Evolutionary conservation across 2,329 filamentous ascomycete species (phyloP).

Genomic region (Cladophialophora exuberans): DNA sequence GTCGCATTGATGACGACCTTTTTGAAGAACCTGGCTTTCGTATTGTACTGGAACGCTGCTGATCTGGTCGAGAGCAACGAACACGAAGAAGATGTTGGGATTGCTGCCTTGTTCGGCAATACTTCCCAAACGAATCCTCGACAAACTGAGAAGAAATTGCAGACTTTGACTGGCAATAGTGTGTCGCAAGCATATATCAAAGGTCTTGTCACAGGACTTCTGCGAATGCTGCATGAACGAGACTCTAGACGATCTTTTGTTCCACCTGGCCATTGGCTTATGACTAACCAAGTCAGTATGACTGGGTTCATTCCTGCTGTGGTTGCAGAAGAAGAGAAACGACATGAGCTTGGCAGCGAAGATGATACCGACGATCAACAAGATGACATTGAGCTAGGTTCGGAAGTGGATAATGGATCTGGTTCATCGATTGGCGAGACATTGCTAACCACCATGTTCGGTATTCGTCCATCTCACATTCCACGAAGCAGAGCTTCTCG

Average conservation of each 20-base stretch:
- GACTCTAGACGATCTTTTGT: conserved; percentile 88
- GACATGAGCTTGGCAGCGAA: conserved; percentile 69
- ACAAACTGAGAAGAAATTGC: conserved; percentile 43
- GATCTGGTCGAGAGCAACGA: conserved; percentile 58
- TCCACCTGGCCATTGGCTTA: conserved; percentile 85
- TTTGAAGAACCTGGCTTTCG: conserved; percentile 87
- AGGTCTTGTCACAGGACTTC: conserved; percentile 74
- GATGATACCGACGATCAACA: conserved; percentile 60
- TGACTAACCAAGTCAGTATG: conserved; percentile 88
- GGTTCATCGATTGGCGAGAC: conserved; percentile 59
- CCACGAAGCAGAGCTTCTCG: conserved; percentile 29
- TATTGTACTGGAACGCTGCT: conserved; percentile 79
- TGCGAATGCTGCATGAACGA: conserved; percentile 88
- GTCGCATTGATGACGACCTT: conserved; percentile 77
- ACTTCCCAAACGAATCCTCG: conserved; percentile 17
- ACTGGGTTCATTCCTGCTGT: conserved; percentile 83
- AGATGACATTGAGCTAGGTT: conserved; percentile 46
- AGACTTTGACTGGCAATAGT: conserved; percentile 64
- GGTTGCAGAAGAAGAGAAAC: conserved; percentile 79
- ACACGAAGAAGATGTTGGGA: conserved; percentile 35
- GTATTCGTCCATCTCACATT: conserved; percentile 30
- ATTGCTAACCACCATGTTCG: conserved; percentile 28
- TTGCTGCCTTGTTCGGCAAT: conserved; percentile 30
- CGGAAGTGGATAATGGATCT: conserved; percentile 43
- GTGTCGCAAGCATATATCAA: conserved; percentile 79